phyloP scores from a whole-genome alignment of 2,329 filamentous ascomycete genomes.

The Scedosporium dehoogii region DNA sequence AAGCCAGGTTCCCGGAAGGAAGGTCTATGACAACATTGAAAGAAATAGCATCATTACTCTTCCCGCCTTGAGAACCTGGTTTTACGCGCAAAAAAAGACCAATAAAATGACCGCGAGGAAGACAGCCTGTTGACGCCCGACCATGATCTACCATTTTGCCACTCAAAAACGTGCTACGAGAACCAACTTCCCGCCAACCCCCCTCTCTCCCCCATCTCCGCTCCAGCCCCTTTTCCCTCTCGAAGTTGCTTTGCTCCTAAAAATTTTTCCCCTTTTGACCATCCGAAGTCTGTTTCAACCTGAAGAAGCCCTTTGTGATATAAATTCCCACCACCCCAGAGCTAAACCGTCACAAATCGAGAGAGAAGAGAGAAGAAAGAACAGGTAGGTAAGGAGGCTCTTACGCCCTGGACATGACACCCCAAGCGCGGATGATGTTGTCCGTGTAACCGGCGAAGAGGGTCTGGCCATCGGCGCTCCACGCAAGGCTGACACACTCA shows the following conservation, averaged over 20 bases:
- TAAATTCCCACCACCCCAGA: slow-evolving; percentile 8
- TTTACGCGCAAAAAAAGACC: background rate
- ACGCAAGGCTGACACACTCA: slow-evolving; percentile 95
- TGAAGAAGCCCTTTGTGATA: slow-evolving; percentile 13
- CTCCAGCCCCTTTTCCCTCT: background rate
- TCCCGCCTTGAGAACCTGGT: background rate
- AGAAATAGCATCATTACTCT: background rate
- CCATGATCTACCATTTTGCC: slow-evolving; percentile 6
- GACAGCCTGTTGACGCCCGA: slow-evolving; percentile 6
- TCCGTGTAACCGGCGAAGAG: slow-evolving; percentile 99
- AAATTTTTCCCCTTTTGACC: background rate
- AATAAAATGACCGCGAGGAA: slow-evolving; percentile 5
- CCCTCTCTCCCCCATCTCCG: background rate
- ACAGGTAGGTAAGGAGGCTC: slow-evolving; percentile 6
- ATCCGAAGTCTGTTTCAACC: slow-evolving; percentile 8
- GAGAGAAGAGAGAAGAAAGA: background rate
- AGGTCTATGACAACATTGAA: background rate
- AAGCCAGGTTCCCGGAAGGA: background rate
- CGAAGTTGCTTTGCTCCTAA: background rate
- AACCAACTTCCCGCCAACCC: background rate
- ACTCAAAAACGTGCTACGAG: background rate
- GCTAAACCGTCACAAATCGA: slow-evolving; percentile 6
- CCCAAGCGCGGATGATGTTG: slow-evolving; percentile 97
- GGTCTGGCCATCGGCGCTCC: slow-evolving; percentile 97
- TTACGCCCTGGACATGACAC: slow-evolving; percentile 91